Conservation (phyloP, 306 rosid species). For the Vigna angularis region DNA sequence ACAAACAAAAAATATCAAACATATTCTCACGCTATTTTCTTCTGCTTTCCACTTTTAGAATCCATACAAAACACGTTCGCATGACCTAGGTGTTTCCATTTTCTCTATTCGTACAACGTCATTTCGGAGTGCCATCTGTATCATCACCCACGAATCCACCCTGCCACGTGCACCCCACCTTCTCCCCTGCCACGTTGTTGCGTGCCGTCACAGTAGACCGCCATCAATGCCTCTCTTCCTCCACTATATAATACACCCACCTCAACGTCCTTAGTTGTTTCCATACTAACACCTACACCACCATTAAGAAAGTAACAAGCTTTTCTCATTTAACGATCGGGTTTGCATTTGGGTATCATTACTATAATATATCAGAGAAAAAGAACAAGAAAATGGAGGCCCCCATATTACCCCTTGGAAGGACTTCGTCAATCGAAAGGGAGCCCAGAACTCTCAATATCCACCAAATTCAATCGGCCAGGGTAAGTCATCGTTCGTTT, state of each 20-base stretch:
- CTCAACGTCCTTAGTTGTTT: neutral
- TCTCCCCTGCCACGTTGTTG: constrained; percentile 11
- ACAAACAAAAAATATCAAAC: too few relatives aligned
- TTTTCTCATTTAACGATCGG: neutral
- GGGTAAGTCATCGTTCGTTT: constrained; percentile 44
- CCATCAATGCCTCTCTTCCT: neutral
- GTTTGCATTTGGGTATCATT: neutral
- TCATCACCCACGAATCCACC: neutral
- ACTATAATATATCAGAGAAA: neutral
- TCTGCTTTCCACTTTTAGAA: neutral
- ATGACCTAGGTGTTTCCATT: neutral
- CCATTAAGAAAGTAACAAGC: neutral
- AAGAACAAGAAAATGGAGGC: constrained; percentile 39
- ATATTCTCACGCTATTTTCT: too few relatives aligned
- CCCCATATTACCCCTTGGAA: constrained; percentile 45
- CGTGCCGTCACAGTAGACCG: constrained; percentile 37
- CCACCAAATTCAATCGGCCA: constrained; percentile 66
- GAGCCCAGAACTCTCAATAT: constrained; percentile 77
- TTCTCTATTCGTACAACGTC: constrained; percentile 29
- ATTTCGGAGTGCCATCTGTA: constrained; percentile 35
- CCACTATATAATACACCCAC: constrained; percentile 9
- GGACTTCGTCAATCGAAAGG: constrained; percentile 77
- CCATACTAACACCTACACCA: neutral
- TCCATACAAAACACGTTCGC: constrained; percentile 43
- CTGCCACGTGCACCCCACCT: constrained; percentile 36